These are phyloP conservation scores for Alternaria arborescens DNA, from an alignment of 2,329 filamentous ascomycete genomes.

Conservation along the genomic window DNA sequence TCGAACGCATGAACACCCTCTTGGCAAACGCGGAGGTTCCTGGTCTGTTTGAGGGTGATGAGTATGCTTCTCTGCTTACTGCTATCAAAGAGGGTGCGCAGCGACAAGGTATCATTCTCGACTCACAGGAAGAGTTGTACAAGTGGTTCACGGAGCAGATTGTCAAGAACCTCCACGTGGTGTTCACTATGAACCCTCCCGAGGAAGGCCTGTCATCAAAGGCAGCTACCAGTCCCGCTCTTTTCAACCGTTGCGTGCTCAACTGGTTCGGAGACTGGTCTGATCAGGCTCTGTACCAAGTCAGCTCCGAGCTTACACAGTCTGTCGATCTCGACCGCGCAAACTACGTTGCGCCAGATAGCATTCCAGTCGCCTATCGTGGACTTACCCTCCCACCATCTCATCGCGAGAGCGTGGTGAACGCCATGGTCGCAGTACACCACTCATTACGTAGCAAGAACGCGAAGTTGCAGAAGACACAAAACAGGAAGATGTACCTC, in stretches of 20 bases:
- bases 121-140: conserved; percentile 99
- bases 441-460: conserved; percentile 95
- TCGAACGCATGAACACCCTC: conserved; percentile 98
- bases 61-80: conserved; percentile 98
- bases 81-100: conserved; percentile 98
- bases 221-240: conserved; percentile 93
- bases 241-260: conserved; percentile 99
- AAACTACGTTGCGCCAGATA: conserved; percentile 86
- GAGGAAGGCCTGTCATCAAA: conserved; percentile 94
- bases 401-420: conserved; percentile 91
- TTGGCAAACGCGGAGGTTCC: conserved; percentile 99
- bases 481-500: conserved; percentile 90
- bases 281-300: conserved; percentile 97
- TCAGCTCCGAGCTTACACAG: conserved; percentile 92
- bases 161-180: conserved; percentile 97
- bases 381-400: conserved; percentile 84
- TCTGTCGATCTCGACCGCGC: conserved; percentile 93
- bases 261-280: conserved; percentile 99
- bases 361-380: conserved; percentile 90
- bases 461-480: conserved; percentile 84
- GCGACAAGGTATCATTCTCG: conserved; percentile 89
- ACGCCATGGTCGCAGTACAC: conserved; percentile 99
- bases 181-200: conserved; percentile 99
- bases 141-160: conserved; percentile 99
- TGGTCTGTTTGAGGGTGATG: conserved; percentile 98